Evolutionary conservation across 768 basidiomycete species (phyloP), one percentile per base, ranked within the genome.

Genomic region (Termitomyces sp.): DNA sequence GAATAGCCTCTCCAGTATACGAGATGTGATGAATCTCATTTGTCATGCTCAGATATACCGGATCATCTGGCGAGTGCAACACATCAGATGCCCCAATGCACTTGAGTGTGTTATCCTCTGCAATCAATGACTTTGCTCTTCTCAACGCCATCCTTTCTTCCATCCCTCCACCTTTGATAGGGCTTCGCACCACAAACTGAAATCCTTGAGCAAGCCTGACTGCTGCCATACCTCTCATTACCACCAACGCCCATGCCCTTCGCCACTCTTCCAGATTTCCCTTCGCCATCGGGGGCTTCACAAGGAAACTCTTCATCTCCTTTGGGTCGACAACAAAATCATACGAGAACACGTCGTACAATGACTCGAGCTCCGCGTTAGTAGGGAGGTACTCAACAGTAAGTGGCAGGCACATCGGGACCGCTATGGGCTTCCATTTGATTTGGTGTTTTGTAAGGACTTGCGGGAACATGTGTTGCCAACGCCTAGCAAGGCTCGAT

Each of bases 11-110:
- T n/a, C 91, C 90, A 46, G 88, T 91, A 65, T 94, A 98, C 43
- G 88, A 87, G 60, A 99, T 86, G 26, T 89, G 80, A 70, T 98
- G 96, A 44, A 98, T 93, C 71, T 96, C 92, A 68, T 98, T 96
- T 68, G 88, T 88, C 84, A 95, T 94, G 64, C 92, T 92, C 54
- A 98, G 79, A 73, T 90, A 98, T 7, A 97, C 87, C 1, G 94
- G 87, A 52, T 88, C 84, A 40, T 70, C 71, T 42, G 86, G 80
- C 0, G 80, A 79, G 49, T 72, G 75, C 63, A 87, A 74, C 52
- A 88, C 81, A 46, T 87, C 85, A 3, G 88, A 82, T 1, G 87
- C 84, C 4, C 90, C 88, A 40, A 68, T 66, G 3, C 85, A 85
- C 64, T 80, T 82, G 2, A 83, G 80, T 4, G 70, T 74, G 43